These are phyloP conservation scores for Colletotrichum sp. DNA, from an alignment of 2,329 filamentous ascomycete species.

Conservation along the genomic window DNA sequence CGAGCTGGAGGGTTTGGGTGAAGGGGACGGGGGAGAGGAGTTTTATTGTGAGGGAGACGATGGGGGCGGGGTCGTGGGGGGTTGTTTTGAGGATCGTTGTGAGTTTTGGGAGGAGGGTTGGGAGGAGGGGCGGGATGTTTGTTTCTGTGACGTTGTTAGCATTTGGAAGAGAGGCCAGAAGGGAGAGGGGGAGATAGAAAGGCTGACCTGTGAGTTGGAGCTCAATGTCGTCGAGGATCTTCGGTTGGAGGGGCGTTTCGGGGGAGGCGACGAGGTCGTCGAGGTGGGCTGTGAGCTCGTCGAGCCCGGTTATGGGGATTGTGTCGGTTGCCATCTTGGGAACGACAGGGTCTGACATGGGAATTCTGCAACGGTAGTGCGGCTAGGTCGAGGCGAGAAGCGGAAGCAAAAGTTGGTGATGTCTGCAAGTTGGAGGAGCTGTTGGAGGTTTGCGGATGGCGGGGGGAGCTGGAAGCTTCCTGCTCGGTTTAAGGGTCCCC, in stretches of 20 bases:
- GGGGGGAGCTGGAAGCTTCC: background rate
- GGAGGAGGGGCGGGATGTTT: slow-evolving; percentile 58
- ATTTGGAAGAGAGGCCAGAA: background rate
- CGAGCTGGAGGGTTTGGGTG: slow-evolving; percentile 49
- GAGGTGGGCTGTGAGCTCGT: slow-evolving; percentile 61
- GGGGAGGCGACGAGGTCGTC: slow-evolving; percentile 52
- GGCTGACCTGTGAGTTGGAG: slow-evolving; percentile 60
- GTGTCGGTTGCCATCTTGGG: slow-evolving; percentile 44
- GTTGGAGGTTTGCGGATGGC: background rate
- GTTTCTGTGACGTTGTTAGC: slow-evolving; percentile 38
- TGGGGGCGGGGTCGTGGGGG: slow-evolving; percentile 52
- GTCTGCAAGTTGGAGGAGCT: background rate
- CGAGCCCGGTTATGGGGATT: slow-evolving; percentile 55
- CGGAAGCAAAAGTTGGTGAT: background rate
- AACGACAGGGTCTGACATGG: slow-evolving; percentile 36
- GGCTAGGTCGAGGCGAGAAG: background rate
- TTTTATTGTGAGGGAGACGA: slow-evolving; percentile 60
- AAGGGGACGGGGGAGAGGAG: slow-evolving; percentile 61
- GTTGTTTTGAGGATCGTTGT: slow-evolving; percentile 57
- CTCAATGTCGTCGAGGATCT: slow-evolving; percentile 64
- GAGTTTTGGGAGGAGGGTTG: slow-evolving; percentile 58
- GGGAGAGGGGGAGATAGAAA: background rate
- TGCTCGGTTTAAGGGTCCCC: slow-evolving; percentile 6
- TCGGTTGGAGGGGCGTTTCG: slow-evolving; percentile 45
- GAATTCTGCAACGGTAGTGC: background rate